Conservation (phyloP, 208 protist species). For the Vickermania ingenoplastis region DNA sequence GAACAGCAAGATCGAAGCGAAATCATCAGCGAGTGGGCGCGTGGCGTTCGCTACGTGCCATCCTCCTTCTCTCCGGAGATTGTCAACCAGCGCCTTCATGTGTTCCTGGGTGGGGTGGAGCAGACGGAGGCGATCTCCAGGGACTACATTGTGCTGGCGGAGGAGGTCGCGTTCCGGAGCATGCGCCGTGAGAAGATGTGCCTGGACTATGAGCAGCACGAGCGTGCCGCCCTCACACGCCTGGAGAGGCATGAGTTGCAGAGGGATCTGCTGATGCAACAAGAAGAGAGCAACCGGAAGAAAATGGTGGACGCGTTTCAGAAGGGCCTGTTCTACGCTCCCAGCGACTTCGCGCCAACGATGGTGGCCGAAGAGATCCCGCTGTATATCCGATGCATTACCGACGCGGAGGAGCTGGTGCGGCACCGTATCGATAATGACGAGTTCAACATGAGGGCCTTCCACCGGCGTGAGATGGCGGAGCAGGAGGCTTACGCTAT, state of each 20-base stretch:
- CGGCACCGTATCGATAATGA: neutral
- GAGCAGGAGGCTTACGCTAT: neutral
- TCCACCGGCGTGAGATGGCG: neutral
- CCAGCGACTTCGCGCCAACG: neutral
- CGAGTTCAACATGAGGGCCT: neutral
- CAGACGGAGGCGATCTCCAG: neutral
- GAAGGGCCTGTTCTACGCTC: neutral
- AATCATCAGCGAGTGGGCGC: neutral
- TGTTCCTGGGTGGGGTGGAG: neutral
- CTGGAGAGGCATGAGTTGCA: neutral
- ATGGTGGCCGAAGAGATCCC: neutral
- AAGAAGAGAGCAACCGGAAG: slow-evolving; percentile 1
- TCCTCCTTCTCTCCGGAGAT: slow-evolving; percentile 2
- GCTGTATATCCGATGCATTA: neutral
- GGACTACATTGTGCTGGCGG: slow-evolving; percentile 1
- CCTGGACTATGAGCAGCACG: neutral
- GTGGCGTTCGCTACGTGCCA: slow-evolving; percentile 1
- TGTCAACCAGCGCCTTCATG: neutral
- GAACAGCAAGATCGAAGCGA: neutral
- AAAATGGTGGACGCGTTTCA: neutral
- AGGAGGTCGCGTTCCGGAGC: neutral
- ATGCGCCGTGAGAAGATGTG: neutral
- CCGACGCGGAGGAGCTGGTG: slow-evolving; percentile 1
- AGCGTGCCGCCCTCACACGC: neutral
- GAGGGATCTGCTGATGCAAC: neutral